A percentile compares a stretch with the other conserved stretches of the same genome.
Evolutionary conservation across 2,329 filamentous ascomycete species (phyloP).

Genomic region (Geosmithia putterillii): DNA sequence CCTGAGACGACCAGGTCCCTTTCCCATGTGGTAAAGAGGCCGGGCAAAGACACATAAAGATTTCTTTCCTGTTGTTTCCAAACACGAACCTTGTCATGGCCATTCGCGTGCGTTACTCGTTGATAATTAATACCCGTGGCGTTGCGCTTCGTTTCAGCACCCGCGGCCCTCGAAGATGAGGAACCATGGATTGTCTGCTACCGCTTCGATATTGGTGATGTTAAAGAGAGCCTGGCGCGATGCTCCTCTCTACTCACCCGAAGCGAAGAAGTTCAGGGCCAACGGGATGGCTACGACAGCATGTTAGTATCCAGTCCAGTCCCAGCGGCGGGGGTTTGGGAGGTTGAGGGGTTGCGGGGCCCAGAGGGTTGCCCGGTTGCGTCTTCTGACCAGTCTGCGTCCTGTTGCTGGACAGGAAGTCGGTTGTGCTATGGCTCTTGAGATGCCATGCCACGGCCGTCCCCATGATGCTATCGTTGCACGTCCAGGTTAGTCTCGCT

Average conservation of each 20-base stretch:
- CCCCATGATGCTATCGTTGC: slow-evolving; percentile 49
- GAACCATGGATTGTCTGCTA: slow-evolving; percentile 32
- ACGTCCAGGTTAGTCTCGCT: slow-evolving; percentile 3
- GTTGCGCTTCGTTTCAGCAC: no score
- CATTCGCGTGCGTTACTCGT: no score
- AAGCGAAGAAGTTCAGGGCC: slow-evolving; percentile 82
- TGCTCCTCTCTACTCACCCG: slow-evolving; percentile 58
- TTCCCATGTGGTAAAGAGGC: no score
- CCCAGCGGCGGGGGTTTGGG: not conserved
- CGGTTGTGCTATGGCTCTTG: slow-evolving; percentile 51
- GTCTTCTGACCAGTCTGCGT: slow-evolving; percentile 65
- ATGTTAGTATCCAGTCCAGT: slow-evolving; percentile 14
- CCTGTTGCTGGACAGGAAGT: slow-evolving; percentile 65
- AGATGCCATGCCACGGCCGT: slow-evolving; percentile 44
- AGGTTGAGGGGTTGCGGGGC: no score
- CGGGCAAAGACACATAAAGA: slow-evolving; percentile 18
- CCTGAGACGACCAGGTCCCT: no score
- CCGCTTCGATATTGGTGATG: slow-evolving; percentile 41
- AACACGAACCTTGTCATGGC: slow-evolving; percentile 31
- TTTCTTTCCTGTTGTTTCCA: no score
- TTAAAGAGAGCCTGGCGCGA: not conserved
- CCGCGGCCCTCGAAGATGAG: no score
- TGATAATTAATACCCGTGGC: no score
- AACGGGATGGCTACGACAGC: slow-evolving; percentile 54
- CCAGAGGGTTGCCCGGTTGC: not conserved